Evolutionary conservation across 257 asterid species (phyloP).

Genomic region (Solanum etuberosum): DNA sequence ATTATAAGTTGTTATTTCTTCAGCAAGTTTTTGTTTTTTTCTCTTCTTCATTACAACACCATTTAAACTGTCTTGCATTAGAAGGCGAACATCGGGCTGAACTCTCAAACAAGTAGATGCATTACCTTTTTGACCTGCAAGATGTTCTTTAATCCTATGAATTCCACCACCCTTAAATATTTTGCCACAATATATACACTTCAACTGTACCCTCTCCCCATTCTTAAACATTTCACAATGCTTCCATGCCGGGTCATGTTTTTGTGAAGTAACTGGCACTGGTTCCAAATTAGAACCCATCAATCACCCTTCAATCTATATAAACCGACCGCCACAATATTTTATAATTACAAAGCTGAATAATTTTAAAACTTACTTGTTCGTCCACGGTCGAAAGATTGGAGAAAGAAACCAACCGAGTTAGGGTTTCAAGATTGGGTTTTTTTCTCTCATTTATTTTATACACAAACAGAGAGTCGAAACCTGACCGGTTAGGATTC

Average conservation of each 20-base stretch:
- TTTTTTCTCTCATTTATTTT: neutral
- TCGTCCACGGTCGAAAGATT: neutral
- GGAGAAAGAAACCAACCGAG: neutral
- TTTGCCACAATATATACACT: constrained; percentile 85
- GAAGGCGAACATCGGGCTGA: constrained; percentile 60
- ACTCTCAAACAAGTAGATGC: constrained; percentile 92
- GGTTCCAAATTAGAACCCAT: constrained; percentile 61
- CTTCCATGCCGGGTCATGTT: constrained; percentile 98
- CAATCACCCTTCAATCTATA: neutral
- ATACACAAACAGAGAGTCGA: neutral
- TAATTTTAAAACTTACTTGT: neutral
- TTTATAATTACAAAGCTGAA: neutral
- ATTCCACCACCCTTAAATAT: constrained; percentile 94
- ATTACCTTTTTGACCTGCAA: constrained; percentile 94
- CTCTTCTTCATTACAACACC: constrained; percentile 68
- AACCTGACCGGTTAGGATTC: neutral
- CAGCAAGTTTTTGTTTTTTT: constrained; percentile 63
- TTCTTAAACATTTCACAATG: constrained; percentile 86
- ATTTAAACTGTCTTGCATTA: constrained; percentile 81
- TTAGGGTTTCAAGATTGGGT: neutral
- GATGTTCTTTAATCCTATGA: constrained; percentile 93
- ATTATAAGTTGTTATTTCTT: constrained; percentile 35
- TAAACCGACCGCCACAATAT: neutral
- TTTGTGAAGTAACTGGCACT: constrained; percentile 75
- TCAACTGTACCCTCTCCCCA: constrained; percentile 77